Conservation (phyloP, 2,329 filamentous ascomycete species). For the Colletotrichum liriopes region DNA sequence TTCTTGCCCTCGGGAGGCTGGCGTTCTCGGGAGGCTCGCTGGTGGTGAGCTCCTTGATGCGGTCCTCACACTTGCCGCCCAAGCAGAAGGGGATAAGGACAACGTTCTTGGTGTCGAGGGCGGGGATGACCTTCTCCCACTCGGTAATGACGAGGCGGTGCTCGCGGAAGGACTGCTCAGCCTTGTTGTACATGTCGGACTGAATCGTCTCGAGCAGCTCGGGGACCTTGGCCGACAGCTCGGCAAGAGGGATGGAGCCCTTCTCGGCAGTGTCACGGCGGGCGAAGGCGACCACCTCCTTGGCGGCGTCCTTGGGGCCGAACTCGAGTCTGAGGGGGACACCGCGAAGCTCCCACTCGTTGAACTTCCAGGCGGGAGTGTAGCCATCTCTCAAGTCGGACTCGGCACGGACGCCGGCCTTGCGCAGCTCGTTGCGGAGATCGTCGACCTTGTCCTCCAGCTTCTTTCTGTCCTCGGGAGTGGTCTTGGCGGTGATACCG, state of each 20-base stretch:
- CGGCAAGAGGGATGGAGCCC: slow-evolving; percentile 81
- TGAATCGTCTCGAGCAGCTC: slow-evolving; percentile 92
- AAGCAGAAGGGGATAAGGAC: slow-evolving; percentile 93
- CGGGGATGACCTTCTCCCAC: slow-evolving; percentile 93
- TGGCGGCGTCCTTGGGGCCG: slow-evolving; percentile 92
- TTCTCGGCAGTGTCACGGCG: slow-evolving; percentile 92
- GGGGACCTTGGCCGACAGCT: slow-evolving; percentile 82
- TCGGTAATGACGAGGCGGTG: slow-evolving; percentile 87
- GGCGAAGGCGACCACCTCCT: slow-evolving; percentile 86
- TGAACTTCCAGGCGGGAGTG: slow-evolving; percentile 97
- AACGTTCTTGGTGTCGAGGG: slow-evolving; percentile 92
- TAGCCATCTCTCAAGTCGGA: slow-evolving; percentile 91
- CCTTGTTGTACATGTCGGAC: slow-evolving; percentile 82
- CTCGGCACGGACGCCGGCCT: slow-evolving; percentile 82
- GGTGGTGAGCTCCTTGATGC: slow-evolving; percentile 93
- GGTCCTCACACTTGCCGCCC: slow-evolving; percentile 86
- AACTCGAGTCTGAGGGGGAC: slow-evolving; percentile 95
- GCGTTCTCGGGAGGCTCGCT: slow-evolving; percentile 66
- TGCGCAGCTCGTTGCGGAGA: slow-evolving; percentile 78
- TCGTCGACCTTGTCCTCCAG: slow-evolving; percentile 83
- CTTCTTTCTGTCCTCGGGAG: slow-evolving; percentile 82
- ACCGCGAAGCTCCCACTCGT: slow-evolving; percentile 98
- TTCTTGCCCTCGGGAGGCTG: slow-evolving; percentile 67
- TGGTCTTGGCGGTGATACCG: slow-evolving; percentile 90
- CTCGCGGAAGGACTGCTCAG: slow-evolving; percentile 82